These are phyloP conservation scores for Rossbeevera mucosa DNA, from an alignment of 768 basidiomycete genomes.

Conservation along the genomic window DNA sequence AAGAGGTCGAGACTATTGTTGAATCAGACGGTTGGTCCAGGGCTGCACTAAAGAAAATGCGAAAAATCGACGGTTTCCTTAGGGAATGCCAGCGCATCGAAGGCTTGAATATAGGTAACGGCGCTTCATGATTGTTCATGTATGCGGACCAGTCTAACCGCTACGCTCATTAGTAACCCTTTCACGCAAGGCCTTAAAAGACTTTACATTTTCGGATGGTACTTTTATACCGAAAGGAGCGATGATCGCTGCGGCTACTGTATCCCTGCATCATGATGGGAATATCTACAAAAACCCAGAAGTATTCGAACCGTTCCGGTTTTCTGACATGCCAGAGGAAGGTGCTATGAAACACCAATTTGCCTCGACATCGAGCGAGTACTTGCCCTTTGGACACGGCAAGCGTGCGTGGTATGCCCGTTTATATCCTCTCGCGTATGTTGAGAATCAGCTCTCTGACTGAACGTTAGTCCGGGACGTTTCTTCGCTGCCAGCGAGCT, in stretches of 20 bases:
- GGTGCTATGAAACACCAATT: not conserved
- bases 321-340: not conserved
- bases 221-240: not conserved
- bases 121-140: not conserved
- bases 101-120: not conserved
- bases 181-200: not conserved
- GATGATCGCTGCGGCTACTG: not conserved
- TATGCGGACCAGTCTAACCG: not conserved
- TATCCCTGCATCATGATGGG: not conserved
- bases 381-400: not conserved
- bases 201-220: not conserved
- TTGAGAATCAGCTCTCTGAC: not conserved
- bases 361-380: not conserved
- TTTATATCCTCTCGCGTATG: not conserved
- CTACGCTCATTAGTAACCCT: not conserved
- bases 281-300: not conserved
- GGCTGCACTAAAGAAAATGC: not conserved
- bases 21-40: not conserved
- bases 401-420: not conserved
- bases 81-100: not conserved
- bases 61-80: not conserved
- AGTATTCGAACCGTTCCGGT: not conserved
- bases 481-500: slow-evolving; percentile 43
- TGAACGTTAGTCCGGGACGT: slow-evolving; percentile 20
- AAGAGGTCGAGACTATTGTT: not conserved